Evolutionary conservation across 768 basidiomycete genomes (phyloP).

Genomic region (Naematelia encephala): DNA sequence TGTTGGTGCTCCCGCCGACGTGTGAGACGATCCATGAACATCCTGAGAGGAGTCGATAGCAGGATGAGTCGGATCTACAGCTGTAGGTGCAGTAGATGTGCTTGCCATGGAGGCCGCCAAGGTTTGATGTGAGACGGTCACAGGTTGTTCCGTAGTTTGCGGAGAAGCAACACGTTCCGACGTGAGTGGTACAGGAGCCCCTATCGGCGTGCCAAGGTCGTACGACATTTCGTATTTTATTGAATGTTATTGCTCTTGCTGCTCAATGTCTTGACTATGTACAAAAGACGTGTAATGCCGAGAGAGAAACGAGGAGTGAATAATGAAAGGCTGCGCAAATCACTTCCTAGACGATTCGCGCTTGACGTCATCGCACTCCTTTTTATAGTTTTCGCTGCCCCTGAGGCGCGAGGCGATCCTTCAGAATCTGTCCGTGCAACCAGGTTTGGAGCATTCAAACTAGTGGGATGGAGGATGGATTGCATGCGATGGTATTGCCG

Average conservation of each 20-base stretch:
- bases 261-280: background rate
- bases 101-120: background rate
- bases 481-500: too few relatives aligned
- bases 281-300: background rate
- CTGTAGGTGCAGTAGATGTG: background rate
- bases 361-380: too few relatives aligned
- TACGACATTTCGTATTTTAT: background rate
- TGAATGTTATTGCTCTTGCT: background rate
- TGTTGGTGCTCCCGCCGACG: background rate
- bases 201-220: background rate
- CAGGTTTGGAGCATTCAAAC: too few relatives aligned
- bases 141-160: background rate
- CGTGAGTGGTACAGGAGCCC: background rate
- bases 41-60: background rate
- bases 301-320: too few relatives aligned
- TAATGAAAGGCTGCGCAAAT: too few relatives aligned
- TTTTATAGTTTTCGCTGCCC: too few relatives aligned
- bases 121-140: background rate
- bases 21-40: background rate
- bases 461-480: too few relatives aligned
- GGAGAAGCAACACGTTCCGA: background rate
- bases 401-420: too few relatives aligned
- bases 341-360: too few relatives aligned
- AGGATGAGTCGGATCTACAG: background rate
- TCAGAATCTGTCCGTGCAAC: too few relatives aligned